Evolutionary conservation across 2,329 filamentous ascomycete genomes (phyloP), one percentile per base, ranked within the genome.

Genomic region (Monilinia aucupariae): DNA sequence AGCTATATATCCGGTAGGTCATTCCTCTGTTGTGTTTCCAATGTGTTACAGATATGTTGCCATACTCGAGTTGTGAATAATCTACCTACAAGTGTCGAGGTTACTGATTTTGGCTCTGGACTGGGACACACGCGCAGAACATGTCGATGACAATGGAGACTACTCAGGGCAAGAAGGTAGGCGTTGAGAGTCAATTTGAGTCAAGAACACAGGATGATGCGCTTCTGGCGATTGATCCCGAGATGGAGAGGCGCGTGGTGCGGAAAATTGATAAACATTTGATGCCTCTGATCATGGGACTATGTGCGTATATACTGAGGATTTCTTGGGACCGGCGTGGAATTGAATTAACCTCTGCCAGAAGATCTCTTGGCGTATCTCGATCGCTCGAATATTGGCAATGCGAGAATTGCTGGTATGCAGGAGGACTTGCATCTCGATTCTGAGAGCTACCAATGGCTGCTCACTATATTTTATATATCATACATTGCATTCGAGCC

Each of bases 211-310:
- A 5, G 5, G 37, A 43, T 32, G 47, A 9, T 9, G 45, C 58
- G 3, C n/a, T 60, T 32, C 37, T 48, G 6, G 5, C n/a, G 15
- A 52, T 60, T 53, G 58, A 60, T 5, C 47, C 65, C 10, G 64
- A 56, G 48, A 61, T 67, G 70, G 85, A 86, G 69, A 75, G 71
- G 37, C 71, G 74, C 43, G 78, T 87, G n/a, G 74, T 85, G 48
- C 79, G 75, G 69, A 85, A 82, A 72, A 78, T 89, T 65, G 86
- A 89, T 71, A 78, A 78, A 59, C 78, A 78, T 62, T 76, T 89
- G 32, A 82, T 87, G n/a, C 66, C 66, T 39, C 47, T 70, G 4
- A 64, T 69, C 39, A 64, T 67, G 22, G 66, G 54, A 5, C 62
- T 70, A 39, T 70, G 66, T 67, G 41, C 7, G 58, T 43, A 39